Conservation (phyloP, 108 stramenopile species). For the Cyclotella atomus region DNA sequence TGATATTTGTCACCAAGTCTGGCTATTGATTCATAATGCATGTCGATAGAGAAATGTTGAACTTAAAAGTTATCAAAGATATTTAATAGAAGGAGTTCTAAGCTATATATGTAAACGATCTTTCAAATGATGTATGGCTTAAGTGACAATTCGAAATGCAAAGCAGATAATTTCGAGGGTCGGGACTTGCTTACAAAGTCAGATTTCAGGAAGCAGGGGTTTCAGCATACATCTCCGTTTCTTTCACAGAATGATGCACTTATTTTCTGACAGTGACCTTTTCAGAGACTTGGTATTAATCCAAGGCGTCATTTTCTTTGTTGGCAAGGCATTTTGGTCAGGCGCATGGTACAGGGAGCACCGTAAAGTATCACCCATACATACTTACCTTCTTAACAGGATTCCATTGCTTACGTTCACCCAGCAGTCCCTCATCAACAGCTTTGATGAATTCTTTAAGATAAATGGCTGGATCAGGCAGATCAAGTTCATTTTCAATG, state of each 20-base stretch:
- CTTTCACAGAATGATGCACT: conserved; percentile 26
- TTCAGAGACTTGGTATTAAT: conserved; percentile 21
- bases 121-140: not conserved
- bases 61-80: not conserved
- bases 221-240: no score
- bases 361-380: not conserved
- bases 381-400: conserved; percentile 33
- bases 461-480: conserved; percentile 52
- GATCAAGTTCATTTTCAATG: conserved; percentile 35
- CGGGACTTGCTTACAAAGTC: not conserved
- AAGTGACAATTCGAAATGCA: no score
- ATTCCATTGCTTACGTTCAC: conserved; percentile 50
- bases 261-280: conserved; percentile 17
- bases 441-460: conserved; percentile 43
- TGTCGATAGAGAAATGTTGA: not conserved
- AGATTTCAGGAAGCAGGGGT: no score
- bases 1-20: not conserved
- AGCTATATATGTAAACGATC: not conserved
- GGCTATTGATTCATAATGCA: conserved; percentile 4
- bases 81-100: no score
- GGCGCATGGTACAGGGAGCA: no score
- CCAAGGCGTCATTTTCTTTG: conserved; percentile 43
- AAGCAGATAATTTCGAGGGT: no score
- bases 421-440: conserved; percentile 27
- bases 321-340: no score